Evolutionary conservation across 345 rosid species (phyloP).

Genomic region (Trapa incisa): DNA sequence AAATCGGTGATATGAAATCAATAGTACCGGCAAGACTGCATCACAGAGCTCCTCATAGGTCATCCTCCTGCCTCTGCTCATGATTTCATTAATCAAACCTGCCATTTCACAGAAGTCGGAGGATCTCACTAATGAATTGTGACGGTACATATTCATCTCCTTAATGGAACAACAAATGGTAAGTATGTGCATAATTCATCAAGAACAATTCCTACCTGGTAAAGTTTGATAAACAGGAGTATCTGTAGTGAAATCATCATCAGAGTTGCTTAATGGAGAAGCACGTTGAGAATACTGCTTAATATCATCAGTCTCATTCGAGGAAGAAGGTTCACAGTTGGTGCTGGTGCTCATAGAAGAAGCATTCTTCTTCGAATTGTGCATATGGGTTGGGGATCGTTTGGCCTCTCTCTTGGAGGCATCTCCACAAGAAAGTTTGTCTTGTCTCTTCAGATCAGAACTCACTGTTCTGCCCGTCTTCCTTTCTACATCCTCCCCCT

Average conservation of each 20-base stretch:
- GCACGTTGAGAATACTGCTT: conserved; percentile 37
- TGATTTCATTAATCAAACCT: conserved; percentile 83
- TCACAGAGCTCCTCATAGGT: conserved; percentile 88
- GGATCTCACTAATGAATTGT: background rate
- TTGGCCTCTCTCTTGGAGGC: conserved; percentile 38
- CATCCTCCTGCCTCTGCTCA: conserved; percentile 94
- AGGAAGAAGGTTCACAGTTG: conserved; percentile 74
- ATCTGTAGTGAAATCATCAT: conserved; percentile 46
- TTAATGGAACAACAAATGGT: background rate
- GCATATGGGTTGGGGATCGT: conserved; percentile 21
- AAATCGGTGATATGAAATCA: conserved; percentile 9
- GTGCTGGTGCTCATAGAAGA: conserved; percentile 43
- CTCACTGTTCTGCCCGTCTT: conserved; percentile 40
- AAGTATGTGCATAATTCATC: background rate
- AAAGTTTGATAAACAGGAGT: conserved; percentile 59
- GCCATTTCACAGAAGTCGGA: background rate
- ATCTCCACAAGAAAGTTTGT: conserved; percentile 31
- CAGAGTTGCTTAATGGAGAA: conserved; percentile 54
- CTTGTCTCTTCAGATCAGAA: conserved; percentile 52
- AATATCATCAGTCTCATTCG: conserved; percentile 55
- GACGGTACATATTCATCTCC: background rate
- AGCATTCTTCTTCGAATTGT: conserved; percentile 27
- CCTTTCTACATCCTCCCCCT: conserved; percentile 46
- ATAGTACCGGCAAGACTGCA: conserved; percentile 81
- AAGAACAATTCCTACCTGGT: conserved; percentile 37